Conservation (phyloP, 116 monocot genomes). For the Cymodocea nodosa region DNA sequence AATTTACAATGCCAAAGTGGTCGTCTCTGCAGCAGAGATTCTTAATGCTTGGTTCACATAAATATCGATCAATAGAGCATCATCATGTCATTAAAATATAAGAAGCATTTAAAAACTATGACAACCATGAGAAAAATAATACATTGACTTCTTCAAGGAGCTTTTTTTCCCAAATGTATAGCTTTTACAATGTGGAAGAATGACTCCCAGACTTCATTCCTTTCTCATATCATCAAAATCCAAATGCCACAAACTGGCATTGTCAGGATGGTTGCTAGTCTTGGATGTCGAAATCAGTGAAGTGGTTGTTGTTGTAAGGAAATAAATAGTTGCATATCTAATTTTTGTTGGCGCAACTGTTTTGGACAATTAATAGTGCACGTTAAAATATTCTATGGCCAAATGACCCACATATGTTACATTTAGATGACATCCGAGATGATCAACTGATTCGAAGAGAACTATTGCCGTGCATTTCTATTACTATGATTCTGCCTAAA, state of each 20-base stretch:
- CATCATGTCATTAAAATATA: not conserved
- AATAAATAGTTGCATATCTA: slow-evolving; percentile 23
- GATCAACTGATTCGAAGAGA: no score
- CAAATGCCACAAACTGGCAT: slow-evolving; percentile 15
- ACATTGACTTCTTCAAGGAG: slow-evolving; percentile 90
- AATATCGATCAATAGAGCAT: not conserved
- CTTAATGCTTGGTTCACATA: not conserved
- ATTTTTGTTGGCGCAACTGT: slow-evolving; percentile 36
- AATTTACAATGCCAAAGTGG: no score
- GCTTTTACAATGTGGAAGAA: slow-evolving; percentile 72
- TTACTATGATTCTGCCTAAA: no score
- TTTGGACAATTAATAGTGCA: not conserved
- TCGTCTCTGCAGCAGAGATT: no score
- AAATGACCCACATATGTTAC: no score
- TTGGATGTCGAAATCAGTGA: slow-evolving; percentile 4
- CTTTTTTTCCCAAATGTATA: slow-evolving; percentile 92
- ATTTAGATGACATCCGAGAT: no score
- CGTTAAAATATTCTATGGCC: no score
- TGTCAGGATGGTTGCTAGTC: not conserved
- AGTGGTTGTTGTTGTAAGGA: not conserved
- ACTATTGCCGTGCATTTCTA: no score
- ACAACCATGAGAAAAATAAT: not conserved
- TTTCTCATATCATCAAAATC: slow-evolving; percentile 52
- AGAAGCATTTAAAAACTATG: not conserved
- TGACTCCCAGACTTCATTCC: slow-evolving; percentile 48